A percentile compares a stretch with the other conserved stretches of the same genome.
Conservation (phyloP, 495 filamentous ascomycete genomes). For the Friedmanniomyces simplex region DNA sequence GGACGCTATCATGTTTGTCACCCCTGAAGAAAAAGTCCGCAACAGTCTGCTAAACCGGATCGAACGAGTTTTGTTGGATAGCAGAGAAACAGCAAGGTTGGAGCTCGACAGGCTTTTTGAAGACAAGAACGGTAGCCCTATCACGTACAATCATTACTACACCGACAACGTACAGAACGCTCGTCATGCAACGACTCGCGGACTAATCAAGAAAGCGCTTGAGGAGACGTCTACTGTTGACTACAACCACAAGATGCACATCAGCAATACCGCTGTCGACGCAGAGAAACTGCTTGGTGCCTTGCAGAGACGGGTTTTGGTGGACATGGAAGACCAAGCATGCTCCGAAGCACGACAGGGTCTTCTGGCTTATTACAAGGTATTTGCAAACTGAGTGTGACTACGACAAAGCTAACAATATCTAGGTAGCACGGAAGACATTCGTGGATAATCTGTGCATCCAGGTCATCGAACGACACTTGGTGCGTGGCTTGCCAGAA, state of each 20-base stretch:
- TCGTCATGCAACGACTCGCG: background rate
- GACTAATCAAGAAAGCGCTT: background rate
- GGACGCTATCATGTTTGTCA: constrained; percentile 4
- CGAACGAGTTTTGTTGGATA: too few relatives aligned
- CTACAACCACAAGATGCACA: background rate
- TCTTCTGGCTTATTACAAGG: background rate
- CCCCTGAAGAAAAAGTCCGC: background rate
- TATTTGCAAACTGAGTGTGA: background rate
- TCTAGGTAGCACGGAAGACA: background rate
- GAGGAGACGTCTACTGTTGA: background rate
- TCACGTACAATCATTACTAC: constrained; percentile 18
- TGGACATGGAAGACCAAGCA: constrained; percentile 16
- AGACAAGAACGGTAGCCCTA: constrained; percentile 8
- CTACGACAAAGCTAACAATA: background rate
- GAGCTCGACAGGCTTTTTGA: constrained; percentile 3
- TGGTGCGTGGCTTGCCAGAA: background rate
- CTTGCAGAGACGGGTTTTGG: background rate
- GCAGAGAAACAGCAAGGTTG: background rate
- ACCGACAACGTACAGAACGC: constrained; percentile 13
- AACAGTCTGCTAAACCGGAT: too few relatives aligned
- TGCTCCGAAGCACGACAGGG: background rate
- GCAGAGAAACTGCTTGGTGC: background rate
- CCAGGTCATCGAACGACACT: background rate
- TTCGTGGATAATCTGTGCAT: background rate
- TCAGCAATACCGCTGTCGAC: background rate